Evolutionary conservation across 169 alveolate genomes (phyloP).

Genomic region (Theileria luwenshuni): DNA sequence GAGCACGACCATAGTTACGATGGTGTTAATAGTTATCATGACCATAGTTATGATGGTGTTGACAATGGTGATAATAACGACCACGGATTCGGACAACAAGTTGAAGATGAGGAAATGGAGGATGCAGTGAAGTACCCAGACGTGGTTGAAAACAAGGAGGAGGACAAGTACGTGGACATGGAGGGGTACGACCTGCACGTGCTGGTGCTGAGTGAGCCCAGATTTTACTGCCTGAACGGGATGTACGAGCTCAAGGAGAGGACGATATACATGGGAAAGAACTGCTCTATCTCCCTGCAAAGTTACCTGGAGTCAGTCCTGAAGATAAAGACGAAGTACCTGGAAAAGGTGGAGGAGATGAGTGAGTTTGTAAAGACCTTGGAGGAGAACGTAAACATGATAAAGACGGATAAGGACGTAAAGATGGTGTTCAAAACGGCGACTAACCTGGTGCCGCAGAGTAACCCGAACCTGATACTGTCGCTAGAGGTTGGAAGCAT

Average conservation of each 20-base stretch:
- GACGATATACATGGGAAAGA: slow-evolving; percentile 37
- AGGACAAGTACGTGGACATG: background rate
- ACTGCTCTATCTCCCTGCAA: slow-evolving; percentile 12
- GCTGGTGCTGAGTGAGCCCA: slow-evolving; percentile 14
- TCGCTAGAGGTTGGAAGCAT: slow-evolving; percentile 35
- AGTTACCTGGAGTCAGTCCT: slow-evolving; percentile 37
- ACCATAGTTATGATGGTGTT: background rate
- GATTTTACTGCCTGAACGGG: slow-evolving; percentile 26
- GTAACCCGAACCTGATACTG: slow-evolving; percentile 21
- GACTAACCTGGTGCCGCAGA: slow-evolving; percentile 19
- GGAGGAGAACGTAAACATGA: slow-evolving; percentile 4
- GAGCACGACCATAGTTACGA: background rate
- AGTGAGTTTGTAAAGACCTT: slow-evolving; percentile 10
- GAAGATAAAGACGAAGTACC: slow-evolving; percentile 9
- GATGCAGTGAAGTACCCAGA: background rate
- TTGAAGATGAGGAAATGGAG: too few relatives aligned
- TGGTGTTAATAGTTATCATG: background rate
- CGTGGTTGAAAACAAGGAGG: background rate
- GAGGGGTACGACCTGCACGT: slow-evolving; percentile 47
- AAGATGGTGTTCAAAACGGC: slow-evolving; percentile 13
- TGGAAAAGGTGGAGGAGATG: slow-evolving; percentile 19
- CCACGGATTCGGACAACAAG: background rate
- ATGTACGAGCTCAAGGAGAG: slow-evolving; percentile 26
- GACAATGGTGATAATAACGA: background rate
- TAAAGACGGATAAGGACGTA: slow-evolving; percentile 12